Evolutionary conservation across 2,329 filamentous ascomycete genomes (phyloP).

Genomic region (Microdochium trichocladiopsis): DNA sequence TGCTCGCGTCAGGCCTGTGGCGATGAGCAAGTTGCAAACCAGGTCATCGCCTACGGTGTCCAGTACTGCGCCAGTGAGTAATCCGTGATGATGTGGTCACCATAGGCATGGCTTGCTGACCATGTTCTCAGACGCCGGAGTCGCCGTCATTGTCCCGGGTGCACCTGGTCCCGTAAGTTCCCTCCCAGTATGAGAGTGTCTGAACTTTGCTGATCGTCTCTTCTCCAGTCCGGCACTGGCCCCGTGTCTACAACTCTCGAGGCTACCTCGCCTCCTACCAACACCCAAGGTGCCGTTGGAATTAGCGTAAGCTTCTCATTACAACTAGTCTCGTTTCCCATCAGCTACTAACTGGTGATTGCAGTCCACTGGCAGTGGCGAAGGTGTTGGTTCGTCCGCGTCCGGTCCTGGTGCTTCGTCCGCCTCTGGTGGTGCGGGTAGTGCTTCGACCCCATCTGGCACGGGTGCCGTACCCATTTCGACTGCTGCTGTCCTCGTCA

Average conservation of each 20-base stretch:
- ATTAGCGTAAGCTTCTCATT: background rate
- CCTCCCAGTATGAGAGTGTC: background rate
- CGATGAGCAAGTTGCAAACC: conserved; percentile 6
- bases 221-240: conserved; percentile 4
- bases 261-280: conserved; percentile 4
- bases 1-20: conserved; percentile 17
- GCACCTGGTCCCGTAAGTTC: conserved; percentile 1
- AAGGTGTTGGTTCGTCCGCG: conserved; percentile 1
- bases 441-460: background rate
- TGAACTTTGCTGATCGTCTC: background rate
- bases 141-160: conserved; percentile 5
- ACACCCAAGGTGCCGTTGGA: background rate
- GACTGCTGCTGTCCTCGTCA: background rate
- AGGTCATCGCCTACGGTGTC: conserved; percentile 17
- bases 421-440: background rate
- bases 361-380: too few species aligned
- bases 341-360: too few species aligned
- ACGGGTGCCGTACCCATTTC: background rate
- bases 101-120: background rate
- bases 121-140: conserved; percentile 10
- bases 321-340: too few species aligned
- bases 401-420: background rate
- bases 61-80: conserved; percentile 20
- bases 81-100: background rate
- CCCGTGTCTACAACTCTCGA: conserved; percentile 7